These are phyloP conservation scores for Mortierella claussenii DNA, from an alignment of 192 early-diverging fungal genomes.

Conservation along the genomic window DNA sequence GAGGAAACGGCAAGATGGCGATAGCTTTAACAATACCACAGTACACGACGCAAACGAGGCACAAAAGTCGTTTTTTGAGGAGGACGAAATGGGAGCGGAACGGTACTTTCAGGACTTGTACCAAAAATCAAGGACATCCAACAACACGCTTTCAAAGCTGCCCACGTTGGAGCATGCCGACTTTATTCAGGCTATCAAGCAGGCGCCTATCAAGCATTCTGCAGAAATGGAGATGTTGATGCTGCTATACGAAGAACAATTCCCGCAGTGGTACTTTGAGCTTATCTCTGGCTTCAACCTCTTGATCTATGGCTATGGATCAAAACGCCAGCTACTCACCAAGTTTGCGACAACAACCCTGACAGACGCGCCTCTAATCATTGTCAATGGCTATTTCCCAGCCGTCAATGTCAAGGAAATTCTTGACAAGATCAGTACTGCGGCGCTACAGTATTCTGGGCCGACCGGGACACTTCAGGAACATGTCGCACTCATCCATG, in stretches of 20 bases:
- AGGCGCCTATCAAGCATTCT: slow-evolving; percentile 68
- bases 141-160: slow-evolving; percentile 87
- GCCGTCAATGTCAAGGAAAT: slow-evolving; percentile 77
- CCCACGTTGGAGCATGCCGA: slow-evolving; percentile 79
- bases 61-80: slow-evolving; percentile 50
- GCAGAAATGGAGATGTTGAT: slow-evolving; percentile 65
- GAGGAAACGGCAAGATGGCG: slow-evolving; percentile 12
- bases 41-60: slow-evolving; percentile 27
- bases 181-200: slow-evolving; percentile 64
- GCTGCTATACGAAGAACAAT: slow-evolving; percentile 69
- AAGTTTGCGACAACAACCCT: slow-evolving; percentile 71
- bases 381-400: slow-evolving; percentile 91
- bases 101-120: slow-evolving; percentile 85
- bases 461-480: slow-evolving; percentile 68
- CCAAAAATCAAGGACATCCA: slow-evolving; percentile 72
- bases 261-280: slow-evolving; percentile 92
- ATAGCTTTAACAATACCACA: slow-evolving; percentile 23
- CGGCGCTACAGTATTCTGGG: slow-evolving; percentile 46
- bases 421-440: slow-evolving; percentile 67
- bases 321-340: slow-evolving; percentile 85
- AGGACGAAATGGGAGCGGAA: slow-evolving; percentile 68
- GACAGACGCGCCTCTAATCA: slow-evolving; percentile 70
- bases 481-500: slow-evolving; percentile 71
- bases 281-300: slow-evolving; percentile 86
- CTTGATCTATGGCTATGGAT: slow-evolving; percentile 93